phyloP scores from a whole-genome alignment of 345 rosid genomes.

The Ailanthus altissimus region DNA sequence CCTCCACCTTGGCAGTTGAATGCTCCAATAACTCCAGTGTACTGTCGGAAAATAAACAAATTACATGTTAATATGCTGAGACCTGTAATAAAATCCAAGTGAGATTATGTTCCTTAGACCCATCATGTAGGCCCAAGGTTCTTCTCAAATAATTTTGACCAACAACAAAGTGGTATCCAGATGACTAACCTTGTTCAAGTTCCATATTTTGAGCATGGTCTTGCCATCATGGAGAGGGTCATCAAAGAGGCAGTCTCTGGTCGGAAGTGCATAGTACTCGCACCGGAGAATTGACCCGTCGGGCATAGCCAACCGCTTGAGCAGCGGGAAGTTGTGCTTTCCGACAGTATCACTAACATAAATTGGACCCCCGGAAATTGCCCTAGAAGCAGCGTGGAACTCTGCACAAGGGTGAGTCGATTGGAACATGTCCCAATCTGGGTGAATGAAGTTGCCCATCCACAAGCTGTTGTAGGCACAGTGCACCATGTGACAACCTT shows the following conservation, averaged over 20 bases:
- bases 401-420: conserved; percentile 94
- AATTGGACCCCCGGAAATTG: conserved; percentile 93
- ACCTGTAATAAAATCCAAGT: no score
- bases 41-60: conserved; percentile 40
- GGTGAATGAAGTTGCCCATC: conserved; percentile 99
- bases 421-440: conserved; percentile 99
- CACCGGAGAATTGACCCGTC: conserved; percentile 87
- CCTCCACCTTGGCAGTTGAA: conserved; percentile 99
- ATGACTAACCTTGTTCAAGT: conserved; percentile 76
- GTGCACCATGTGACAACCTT: conserved; percentile 99
- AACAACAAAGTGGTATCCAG: neutral
- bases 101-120: neutral
- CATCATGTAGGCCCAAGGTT: neutral
- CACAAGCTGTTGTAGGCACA: conserved; percentile 99
- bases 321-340: conserved; percentile 69
- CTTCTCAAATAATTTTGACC: neutral
- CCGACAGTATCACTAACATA: conserved; percentile 85
- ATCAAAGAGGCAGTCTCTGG: conserved; percentile 80
- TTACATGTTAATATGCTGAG: neutral
- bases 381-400: conserved; percentile 95
- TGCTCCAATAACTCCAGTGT: conserved; percentile 76
- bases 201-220: conserved; percentile 99
- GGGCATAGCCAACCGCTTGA: conserved; percentile 69
- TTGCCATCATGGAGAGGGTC: conserved; percentile 98
- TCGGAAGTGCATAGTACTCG: conserved; percentile 85